phyloP scores from a whole-genome alignment of 768 basidiomycete species.

The Favolaschia claudopus region DNA sequence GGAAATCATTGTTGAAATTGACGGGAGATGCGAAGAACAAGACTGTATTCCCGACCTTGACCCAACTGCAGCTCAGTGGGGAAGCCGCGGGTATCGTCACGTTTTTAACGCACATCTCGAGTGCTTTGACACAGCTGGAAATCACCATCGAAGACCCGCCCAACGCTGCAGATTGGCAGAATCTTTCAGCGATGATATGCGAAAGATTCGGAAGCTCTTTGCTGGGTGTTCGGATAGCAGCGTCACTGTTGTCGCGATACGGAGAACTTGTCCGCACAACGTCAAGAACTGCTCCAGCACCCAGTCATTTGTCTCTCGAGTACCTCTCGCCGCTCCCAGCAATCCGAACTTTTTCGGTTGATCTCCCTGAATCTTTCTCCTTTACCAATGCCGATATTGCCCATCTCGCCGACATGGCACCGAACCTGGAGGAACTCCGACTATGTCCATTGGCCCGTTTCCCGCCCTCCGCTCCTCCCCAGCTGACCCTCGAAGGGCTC shows the following conservation, averaged over 20 bases:
- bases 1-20: conserved; percentile 71
- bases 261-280: conserved; percentile 83
- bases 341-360: conserved; percentile 73
- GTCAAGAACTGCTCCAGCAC: conserved; percentile 66
- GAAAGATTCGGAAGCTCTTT: conserved; percentile 68
- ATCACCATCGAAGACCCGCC: conserved; percentile 84
- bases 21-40: conserved; percentile 65
- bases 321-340: conserved; percentile 59
- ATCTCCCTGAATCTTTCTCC: conserved; percentile 78
- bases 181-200: conserved; percentile 68
- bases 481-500: conserved; percentile 69
- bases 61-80: conserved; percentile 71
- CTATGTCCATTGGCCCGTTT: conserved; percentile 76
- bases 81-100: conserved; percentile 73
- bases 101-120: conserved; percentile 74
- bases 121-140: conserved; percentile 71
- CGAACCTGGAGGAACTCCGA: conserved; percentile 71
- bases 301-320: conserved; percentile 68
- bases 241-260: conserved; percentile 79
- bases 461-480: conserved; percentile 58
- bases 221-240: conserved; percentile 65
- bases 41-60: conserved; percentile 65
- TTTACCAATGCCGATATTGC: conserved; percentile 69
- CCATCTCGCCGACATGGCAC: conserved; percentile 65
- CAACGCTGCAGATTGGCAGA: conserved; percentile 76